Conservation (phyloP, 768 basidiomycete genomes). For the Dioszegia crocea region DNA sequence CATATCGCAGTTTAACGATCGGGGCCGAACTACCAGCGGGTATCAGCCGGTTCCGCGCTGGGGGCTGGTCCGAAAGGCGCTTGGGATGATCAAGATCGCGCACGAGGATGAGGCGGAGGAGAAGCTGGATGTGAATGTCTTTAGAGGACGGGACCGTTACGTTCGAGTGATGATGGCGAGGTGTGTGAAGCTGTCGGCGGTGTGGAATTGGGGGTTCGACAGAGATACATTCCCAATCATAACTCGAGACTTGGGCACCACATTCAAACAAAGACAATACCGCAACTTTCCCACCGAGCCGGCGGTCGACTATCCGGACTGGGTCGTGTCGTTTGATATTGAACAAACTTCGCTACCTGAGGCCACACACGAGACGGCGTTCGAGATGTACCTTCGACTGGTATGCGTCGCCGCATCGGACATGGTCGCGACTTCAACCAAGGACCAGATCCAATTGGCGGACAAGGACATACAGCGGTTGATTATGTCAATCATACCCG, state of each 20-base stretch:
- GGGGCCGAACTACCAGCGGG: constrained; percentile 58
- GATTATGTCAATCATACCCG: constrained; percentile 66
- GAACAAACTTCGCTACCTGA: constrained; percentile 57
- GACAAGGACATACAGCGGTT: constrained; percentile 60
- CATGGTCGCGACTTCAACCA: constrained; percentile 31
- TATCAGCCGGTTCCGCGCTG: constrained; percentile 53
- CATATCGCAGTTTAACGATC: constrained; percentile 70
- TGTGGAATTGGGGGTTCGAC: constrained; percentile 72
- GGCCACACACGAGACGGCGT: constrained; percentile 62
- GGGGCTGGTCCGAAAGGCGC: constrained; percentile 60
- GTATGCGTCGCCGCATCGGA: constrained; percentile 61
- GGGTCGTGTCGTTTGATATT: constrained; percentile 61
- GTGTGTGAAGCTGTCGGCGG: constrained; percentile 66
- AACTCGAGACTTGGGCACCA: constrained; percentile 59
- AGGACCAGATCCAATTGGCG: constrained; percentile 47
- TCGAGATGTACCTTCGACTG: constrained; percentile 74
- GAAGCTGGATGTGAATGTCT: constrained; percentile 50
- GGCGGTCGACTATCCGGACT: constrained; percentile 67
- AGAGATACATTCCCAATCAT: constrained; percentile 59
- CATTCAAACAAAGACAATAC: constrained; percentile 74
- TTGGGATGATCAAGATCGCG: constrained; percentile 60
- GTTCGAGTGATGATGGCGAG: constrained; percentile 65
- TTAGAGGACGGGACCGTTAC: constrained; percentile 66
- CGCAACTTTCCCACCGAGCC: constrained; percentile 60
- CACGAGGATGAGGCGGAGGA: constrained; percentile 52